These are phyloP conservation scores for Epicoccum sorghinum DNA, from an alignment of 2,329 filamentous ascomycete species.

Conservation along the genomic window DNA sequence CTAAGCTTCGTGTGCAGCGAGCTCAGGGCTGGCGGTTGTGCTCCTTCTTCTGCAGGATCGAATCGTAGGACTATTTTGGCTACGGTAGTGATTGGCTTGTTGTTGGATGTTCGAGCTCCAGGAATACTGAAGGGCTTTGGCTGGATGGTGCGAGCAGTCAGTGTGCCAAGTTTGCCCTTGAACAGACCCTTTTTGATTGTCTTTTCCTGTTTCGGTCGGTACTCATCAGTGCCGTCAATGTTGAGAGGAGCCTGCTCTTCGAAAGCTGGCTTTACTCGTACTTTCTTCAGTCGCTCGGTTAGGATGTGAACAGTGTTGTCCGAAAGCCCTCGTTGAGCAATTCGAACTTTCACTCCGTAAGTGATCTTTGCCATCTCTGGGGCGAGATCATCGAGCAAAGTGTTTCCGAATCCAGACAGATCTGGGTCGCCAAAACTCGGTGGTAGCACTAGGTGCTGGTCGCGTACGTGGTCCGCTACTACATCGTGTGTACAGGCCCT, in stretches of 20 bases:
- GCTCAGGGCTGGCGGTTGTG: conserved; percentile 60
- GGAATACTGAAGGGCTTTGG: conserved; percentile 62
- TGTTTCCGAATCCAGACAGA: conserved; percentile 56
- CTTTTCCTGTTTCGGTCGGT: conserved; percentile 64
- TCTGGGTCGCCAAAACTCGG: conserved; percentile 66
- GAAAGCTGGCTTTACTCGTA: conserved; percentile 65
- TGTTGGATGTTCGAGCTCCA: conserved; percentile 45
- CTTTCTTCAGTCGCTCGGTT: conserved; percentile 59
- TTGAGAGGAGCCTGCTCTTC: conserved; percentile 66
- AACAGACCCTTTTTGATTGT: conserved; percentile 65
- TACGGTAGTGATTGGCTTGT: conserved; percentile 58
- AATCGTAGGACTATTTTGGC: conserved; percentile 65
- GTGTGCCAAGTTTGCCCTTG: conserved; percentile 62
- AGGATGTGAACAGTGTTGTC: conserved; percentile 52
- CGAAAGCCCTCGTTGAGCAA: conserved; percentile 49
- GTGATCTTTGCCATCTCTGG: conserved; percentile 67
- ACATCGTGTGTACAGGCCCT: conserved; percentile 63
- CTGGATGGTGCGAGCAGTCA: conserved; percentile 64
- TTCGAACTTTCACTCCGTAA: conserved; percentile 60
- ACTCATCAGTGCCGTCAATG: conserved; percentile 56
- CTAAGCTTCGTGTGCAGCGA: conserved; percentile 62
- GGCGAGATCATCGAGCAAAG: conserved; percentile 64
- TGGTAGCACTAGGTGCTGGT: conserved; percentile 64
- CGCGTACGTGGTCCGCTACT: conserved; percentile 58
- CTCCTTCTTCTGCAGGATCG: conserved; percentile 59